phyloP scores from a whole-genome alignment of 306 rosid genomes.

The Cucumis sativus region Cucumber_9930_V3 NC_026659.2:178001-178500 shows the following conservation, averaged over 20 bases:
- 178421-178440: constrained; percentile 86
- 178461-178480: constrained; percentile 83
- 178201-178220: constrained; percentile 88
- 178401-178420: constrained; percentile 98
- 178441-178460: constrained; percentile 64
- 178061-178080: constrained; percentile 99
- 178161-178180: constrained; percentile 89
- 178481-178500: constrained; percentile 83
- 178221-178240: constrained; percentile 82
- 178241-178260: constrained; percentile 73
- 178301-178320: constrained; percentile 89
- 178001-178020: constrained; percentile 79
- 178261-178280: constrained; percentile 93
- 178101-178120: constrained; percentile 69
- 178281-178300: constrained; percentile 81
- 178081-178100: constrained; percentile 96
- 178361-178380: constrained; percentile 88
- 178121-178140: constrained; percentile 80
- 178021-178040: constrained; percentile 70
- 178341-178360: constrained; percentile 92
- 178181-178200: constrained; percentile 98
- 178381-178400: constrained; percentile 80
- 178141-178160: constrained; percentile 66
- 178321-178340: constrained; percentile 93
- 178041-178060: constrained; percentile 81